phyloP scores from a whole-genome alignment of 148 eudicot species.

The Rhododendron mucronatum region DNA sequence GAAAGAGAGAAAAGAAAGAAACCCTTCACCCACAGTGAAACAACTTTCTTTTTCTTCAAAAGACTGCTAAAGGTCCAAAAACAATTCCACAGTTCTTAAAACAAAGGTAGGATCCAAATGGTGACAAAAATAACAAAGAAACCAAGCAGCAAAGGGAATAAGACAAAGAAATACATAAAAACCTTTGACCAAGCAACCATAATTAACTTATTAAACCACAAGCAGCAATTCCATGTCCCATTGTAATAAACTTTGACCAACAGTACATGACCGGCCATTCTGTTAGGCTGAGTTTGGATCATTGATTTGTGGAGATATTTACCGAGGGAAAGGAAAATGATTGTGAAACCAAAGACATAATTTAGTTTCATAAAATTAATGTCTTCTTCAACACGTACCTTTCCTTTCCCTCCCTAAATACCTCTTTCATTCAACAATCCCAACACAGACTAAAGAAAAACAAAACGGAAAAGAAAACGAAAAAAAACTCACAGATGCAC shows the following conservation, averaged over 20 bases:
- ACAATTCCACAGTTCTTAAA: neutral
- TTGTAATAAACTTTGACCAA: neutral
- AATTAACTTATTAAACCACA: neutral
- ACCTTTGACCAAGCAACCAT: neutral
- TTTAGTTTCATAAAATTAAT: neutral
- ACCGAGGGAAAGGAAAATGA: neutral
- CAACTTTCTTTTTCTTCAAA: neutral
- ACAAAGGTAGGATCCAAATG: neutral
- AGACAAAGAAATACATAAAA: neutral
- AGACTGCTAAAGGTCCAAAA: neutral
- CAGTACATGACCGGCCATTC: neutral
- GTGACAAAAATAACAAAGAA: neutral
- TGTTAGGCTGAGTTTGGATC: neutral
- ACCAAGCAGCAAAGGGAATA: neutral
- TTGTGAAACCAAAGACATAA: neutral
- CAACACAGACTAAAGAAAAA: neutral
- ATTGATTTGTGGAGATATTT: neutral
- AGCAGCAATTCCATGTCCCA: neutral
- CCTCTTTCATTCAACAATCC: neutral
- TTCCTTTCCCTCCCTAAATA: neutral
- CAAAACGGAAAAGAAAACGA: neutral
- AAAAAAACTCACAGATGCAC: neutral
- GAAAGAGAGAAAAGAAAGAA: neutral
- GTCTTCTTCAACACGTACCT: neutral
- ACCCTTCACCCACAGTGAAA: neutral